Conservation (phyloP, 2,329 filamentous ascomycete species). For the Hymenoscyphus occultus region DNA sequence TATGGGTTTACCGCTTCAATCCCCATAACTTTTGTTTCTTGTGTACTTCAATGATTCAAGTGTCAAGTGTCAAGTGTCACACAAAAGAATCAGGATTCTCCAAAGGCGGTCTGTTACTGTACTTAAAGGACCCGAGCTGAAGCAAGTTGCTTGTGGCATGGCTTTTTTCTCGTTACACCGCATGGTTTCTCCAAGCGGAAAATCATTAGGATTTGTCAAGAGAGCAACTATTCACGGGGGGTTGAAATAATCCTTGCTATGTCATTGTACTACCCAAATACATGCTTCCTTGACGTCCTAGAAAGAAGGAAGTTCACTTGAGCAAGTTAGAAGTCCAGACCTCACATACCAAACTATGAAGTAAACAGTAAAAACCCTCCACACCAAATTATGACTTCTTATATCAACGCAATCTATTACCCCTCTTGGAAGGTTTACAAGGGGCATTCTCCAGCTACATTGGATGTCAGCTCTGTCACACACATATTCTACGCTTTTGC, state of each 20-base stretch:
- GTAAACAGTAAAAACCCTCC: background rate
- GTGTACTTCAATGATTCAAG: background rate
- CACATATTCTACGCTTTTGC: constrained; percentile 10
- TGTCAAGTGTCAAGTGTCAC: background rate
- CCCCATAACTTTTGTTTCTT: background rate
- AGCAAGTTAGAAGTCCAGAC: background rate
- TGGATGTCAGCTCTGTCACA: background rate
- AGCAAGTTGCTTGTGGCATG: too few species aligned
- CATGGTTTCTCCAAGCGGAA: background rate
- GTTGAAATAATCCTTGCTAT: background rate
- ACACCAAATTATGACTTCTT: background rate
- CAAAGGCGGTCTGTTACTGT: background rate
- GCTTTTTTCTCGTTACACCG: background rate
- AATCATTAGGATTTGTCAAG: background rate
- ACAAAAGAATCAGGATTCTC: background rate
- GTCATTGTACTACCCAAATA: background rate
- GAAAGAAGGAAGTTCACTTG: background rate
- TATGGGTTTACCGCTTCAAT: background rate
- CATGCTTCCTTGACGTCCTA: background rate
- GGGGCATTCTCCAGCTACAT: background rate
- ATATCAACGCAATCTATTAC: constrained; percentile 5
- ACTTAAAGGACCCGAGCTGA: background rate
- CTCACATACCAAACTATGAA: background rate
- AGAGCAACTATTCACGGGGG: background rate
- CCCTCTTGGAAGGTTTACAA: constrained; percentile 11